Evolutionary conservation across 495 filamentous ascomycete species (phyloP).

Genomic region (Cercophora scortea): DNA sequence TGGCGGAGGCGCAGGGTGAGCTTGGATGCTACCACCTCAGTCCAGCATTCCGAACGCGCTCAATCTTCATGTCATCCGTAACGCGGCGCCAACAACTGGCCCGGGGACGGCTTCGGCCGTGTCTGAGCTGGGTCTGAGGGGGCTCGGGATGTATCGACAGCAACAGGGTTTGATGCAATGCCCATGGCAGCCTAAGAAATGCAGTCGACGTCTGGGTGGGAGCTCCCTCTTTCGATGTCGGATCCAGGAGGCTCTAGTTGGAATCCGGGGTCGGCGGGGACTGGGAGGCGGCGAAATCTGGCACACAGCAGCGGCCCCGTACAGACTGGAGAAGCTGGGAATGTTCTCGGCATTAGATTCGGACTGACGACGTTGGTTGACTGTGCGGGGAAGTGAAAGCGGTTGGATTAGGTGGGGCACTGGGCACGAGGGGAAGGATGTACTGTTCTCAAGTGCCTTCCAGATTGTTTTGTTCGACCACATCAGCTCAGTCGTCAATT

Average conservation of each 20-base stretch:
- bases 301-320: not conserved
- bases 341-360: not conserved
- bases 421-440: too few species aligned
- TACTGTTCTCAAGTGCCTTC: too few species aligned
- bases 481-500: too few species aligned
- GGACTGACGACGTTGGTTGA: not conserved
- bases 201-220: too few species aligned
- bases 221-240: too few species aligned
- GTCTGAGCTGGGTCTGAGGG: too few species aligned
- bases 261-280: not conserved
- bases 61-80: not conserved
- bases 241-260: not conserved
- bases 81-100: not conserved
- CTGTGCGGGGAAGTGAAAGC: not conserved
- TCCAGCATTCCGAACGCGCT: not conserved
- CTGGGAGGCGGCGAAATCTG: too few species aligned
- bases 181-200: too few species aligned
- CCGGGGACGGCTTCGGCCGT: not conserved
- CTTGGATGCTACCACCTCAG: not conserved
- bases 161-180: too few species aligned
- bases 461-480: too few species aligned
- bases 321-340: not conserved
- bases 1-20: not conserved
- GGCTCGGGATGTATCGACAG: too few species aligned
- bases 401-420: too few species aligned